A percentile compares a stretch with the other conserved stretches of the same genome.
Conservation (phyloP, 2,329 filamentous ascomycete species). For the Neopestalotiopsis sp. region DNA sequence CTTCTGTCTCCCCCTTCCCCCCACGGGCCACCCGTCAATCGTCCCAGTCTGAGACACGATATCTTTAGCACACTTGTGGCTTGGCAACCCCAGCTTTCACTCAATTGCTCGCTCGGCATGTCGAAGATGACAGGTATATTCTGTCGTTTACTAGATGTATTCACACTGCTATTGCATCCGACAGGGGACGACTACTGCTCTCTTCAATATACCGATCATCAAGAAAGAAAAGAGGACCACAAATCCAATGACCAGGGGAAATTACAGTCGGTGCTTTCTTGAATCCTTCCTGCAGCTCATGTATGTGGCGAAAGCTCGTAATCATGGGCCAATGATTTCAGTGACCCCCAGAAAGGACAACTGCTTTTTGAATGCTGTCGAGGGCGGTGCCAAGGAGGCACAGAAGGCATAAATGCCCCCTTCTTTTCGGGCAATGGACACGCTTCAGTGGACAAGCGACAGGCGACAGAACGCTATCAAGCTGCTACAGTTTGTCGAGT, state of each 20-base stretch:
- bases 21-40: too few relatives aligned
- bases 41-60: not conserved
- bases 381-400: not conserved
- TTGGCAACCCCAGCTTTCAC: constrained; percentile 1
- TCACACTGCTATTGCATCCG: not conserved
- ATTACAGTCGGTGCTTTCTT: not conserved
- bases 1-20: not conserved
- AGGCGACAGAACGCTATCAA: not conserved
- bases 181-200: not conserved
- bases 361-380: not conserved
- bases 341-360: not conserved
- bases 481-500: not conserved
- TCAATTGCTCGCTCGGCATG: too few relatives aligned
- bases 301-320: constrained; percentile 1
- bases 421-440: not conserved
- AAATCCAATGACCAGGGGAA: not conserved
- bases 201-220: not conserved
- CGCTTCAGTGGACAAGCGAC: not conserved
- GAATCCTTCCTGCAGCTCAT: not conserved
- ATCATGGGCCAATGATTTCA: not conserved
- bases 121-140: not conserved
- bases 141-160: not conserved
- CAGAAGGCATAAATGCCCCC: not conserved
- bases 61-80: not conserved
- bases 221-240: not conserved